These are phyloP conservation scores for Hypoxylon sp. DNA, from an alignment of 2,329 filamentous ascomycete species.

Conservation along the genomic window DNA sequence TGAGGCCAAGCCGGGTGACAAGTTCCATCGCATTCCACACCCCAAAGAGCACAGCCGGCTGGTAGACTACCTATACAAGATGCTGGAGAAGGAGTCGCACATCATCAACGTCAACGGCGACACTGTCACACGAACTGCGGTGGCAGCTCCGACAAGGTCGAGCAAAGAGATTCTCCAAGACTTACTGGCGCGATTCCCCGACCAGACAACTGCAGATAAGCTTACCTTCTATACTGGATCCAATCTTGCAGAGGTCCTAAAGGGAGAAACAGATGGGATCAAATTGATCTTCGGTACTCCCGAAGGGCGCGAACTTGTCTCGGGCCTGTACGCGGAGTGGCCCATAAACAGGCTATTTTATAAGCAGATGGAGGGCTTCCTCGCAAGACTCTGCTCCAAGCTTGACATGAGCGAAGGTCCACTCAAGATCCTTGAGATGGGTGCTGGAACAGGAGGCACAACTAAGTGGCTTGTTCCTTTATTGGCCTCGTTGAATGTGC, in stretches of 20 bases:
- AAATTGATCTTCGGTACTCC: slow-evolving; percentile 58
- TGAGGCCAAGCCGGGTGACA: slow-evolving; percentile 39
- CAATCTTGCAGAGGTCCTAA: slow-evolving; percentile 51
- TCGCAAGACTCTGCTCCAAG: slow-evolving; percentile 46
- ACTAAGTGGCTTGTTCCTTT: slow-evolving; percentile 52
- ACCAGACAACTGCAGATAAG: slow-evolving; percentile 49
- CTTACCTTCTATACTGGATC: slow-evolving; percentile 50
- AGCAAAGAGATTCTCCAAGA: slow-evolving; percentile 52
- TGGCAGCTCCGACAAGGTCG: slow-evolving; percentile 44
- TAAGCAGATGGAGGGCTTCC: slow-evolving; percentile 56
- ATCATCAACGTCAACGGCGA: slow-evolving; percentile 53
- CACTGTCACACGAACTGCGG: slow-evolving; percentile 51
- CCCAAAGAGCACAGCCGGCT: slow-evolving; percentile 53
- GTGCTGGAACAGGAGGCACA: slow-evolving; percentile 57
- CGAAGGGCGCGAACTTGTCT: slow-evolving; percentile 56
- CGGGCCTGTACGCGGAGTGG: slow-evolving; percentile 56
- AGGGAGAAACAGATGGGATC: slow-evolving; percentile 57
- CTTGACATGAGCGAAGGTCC: slow-evolving; percentile 38
- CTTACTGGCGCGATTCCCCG: slow-evolving; percentile 50
- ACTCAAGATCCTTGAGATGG: slow-evolving; percentile 50
- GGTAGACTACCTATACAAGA: slow-evolving; percentile 54
- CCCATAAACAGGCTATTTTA: slow-evolving; percentile 56
- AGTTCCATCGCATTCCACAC: slow-evolving; percentile 49
- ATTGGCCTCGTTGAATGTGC: slow-evolving; percentile 49
- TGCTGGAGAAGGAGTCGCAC: slow-evolving; percentile 55